Evolutionary conservation across 768 basidiomycete species (phyloP), one percentile per base, ranked within the genome.

Genomic region (Trametes punicea): DNA sequence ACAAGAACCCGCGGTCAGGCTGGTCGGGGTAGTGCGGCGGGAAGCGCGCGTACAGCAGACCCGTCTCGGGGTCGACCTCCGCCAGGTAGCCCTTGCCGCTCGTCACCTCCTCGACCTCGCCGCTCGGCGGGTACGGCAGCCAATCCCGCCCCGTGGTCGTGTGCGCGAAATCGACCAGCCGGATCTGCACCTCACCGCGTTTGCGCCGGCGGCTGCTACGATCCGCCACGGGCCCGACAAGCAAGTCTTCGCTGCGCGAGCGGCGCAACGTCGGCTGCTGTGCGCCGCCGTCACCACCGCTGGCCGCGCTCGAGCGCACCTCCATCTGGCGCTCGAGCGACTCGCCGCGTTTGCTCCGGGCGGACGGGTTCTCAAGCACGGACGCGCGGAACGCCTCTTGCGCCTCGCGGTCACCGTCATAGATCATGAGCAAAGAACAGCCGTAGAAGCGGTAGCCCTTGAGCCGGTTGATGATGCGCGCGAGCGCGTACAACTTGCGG

Each of bases 361-460:
- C 70, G 4, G 86, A 83, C 2, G 86, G 82, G 45, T 85, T 78
- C 60, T 91, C 90, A 41, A 81, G 73, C 6, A 79, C 78, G 36
- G 79, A 81, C 10, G 78, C 70, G 16, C 83, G 78, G 68, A 88
- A 85, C 18, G 77, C 79, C 63, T 91, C 87, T 71, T 98, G 97
- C 1, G 84, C 81, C 62, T 94, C 92, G 40, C 76, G 79, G 68
- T 98, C 95, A 38, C 97, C 97, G 67, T 99, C 97, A 70, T 99
- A 99, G 67, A 98, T 96, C 68, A 98, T 82, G 49, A 99, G 83
- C 42, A 99, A 82, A 61, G 90, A 93, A 73, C 96, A 98, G 13
- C 97, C 97, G 68, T 99, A 99, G 73, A 99, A 98, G 46, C 97
- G 85, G 74, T 91, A 99, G n/a, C 97, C 93, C 64, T 88, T 90